These are phyloP conservation scores for Phytopythium ostracodes DNA, from an alignment of 352 stramenopile species.

Conservation along the genomic window DNA sequence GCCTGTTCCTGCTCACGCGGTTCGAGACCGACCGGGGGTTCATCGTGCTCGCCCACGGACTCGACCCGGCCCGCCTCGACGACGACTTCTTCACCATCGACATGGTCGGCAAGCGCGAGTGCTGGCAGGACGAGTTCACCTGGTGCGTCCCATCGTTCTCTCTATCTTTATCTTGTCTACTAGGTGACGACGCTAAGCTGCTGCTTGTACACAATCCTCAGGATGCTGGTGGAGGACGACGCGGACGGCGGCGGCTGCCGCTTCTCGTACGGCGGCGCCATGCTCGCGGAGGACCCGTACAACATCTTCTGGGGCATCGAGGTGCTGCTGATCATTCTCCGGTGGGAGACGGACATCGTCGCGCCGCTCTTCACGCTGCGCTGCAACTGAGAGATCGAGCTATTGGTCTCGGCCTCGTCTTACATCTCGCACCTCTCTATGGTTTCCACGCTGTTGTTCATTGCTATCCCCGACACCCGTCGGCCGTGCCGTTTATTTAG, in stretches of 20 bases:
- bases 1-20: constrained; percentile 37
- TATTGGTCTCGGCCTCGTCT: too few relatives aligned
- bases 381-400: constrained; percentile 19
- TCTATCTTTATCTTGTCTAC: too few relatives aligned
- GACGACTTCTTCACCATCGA: constrained; percentile 30
- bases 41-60: constrained; percentile 27
- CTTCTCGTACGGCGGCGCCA: constrained; percentile 32
- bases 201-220: background rate
- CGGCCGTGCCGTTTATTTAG: constrained; percentile 1
- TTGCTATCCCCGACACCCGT: background rate
- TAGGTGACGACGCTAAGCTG: too few relatives aligned
- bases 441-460: background rate
- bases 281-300: constrained; percentile 30
- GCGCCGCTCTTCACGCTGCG: constrained; percentile 39
- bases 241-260: constrained; percentile 23
- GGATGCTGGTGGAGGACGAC: constrained; percentile 37
- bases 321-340: constrained; percentile 39
- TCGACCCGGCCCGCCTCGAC: constrained; percentile 34
- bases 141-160: constrained; percentile 18
- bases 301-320: constrained; percentile 49
- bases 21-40: constrained; percentile 41
- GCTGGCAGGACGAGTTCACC: constrained; percentile 35
- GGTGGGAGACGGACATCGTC: constrained; percentile 38
- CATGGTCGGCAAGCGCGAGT: constrained; percentile 35
- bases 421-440: too few relatives aligned